Conservation (phyloP, 139 green algal species). For the Asterochloris erici region DNA sequence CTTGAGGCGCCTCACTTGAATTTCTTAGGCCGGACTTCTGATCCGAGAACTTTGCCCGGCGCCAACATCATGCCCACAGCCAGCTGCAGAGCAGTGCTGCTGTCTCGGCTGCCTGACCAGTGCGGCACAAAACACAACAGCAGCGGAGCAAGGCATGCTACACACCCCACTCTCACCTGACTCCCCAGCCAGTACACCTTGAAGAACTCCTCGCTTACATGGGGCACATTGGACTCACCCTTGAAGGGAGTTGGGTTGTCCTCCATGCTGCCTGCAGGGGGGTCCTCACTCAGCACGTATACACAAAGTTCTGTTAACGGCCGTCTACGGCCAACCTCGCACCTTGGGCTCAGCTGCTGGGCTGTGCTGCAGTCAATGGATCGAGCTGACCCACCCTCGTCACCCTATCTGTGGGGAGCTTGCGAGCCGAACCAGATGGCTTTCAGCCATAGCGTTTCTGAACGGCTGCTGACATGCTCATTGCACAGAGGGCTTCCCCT, state of each 20-base stretch:
- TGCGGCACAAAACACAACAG: background rate
- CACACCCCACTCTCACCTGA: slow-evolving; percentile 44
- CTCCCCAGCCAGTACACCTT: slow-evolving; percentile 70
- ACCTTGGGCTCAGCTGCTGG: too few species aligned
- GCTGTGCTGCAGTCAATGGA: too few species aligned
- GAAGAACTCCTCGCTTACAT: slow-evolving; percentile 71
- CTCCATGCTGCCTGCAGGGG: background rate
- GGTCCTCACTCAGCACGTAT: background rate
- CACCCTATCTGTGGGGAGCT: too few species aligned
- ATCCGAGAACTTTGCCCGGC: slow-evolving; percentile 64
- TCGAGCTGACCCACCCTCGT: too few species aligned
- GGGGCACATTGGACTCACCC: slow-evolving; percentile 60
- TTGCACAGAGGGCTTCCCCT: too few species aligned
- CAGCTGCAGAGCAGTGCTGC: slow-evolving; percentile 32
- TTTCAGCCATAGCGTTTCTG: too few species aligned
- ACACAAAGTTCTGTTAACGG: too few species aligned
- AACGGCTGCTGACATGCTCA: too few species aligned
- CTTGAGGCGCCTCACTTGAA: slow-evolving; percentile 55
- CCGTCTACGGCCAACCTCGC: too few species aligned
- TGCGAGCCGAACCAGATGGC: too few species aligned
- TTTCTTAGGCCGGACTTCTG: slow-evolving; percentile 57
- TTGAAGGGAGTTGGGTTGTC: slow-evolving; percentile 48
- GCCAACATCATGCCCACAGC: slow-evolving; percentile 60
- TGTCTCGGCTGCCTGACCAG: background rate
- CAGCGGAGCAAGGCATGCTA: background rate